Base-by-base conservation (phyloP, 192 early-diverging fungal genomes). In the Coemansia sp. region DNA sequence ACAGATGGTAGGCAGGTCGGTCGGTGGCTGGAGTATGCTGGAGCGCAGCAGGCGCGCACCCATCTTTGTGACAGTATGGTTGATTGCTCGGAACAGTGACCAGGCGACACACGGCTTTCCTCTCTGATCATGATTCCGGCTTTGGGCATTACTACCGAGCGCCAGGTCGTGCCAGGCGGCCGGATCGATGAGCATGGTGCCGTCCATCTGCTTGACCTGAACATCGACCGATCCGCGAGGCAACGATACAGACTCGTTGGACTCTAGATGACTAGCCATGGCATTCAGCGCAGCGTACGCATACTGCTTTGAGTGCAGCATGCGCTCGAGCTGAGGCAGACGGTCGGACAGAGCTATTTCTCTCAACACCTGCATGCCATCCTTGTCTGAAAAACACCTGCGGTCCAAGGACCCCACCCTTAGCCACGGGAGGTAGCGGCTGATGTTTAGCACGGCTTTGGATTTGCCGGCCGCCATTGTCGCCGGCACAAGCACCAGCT, bases 21-120 rank as follows among this genome's bases (percentile, higher is more conserved):
- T 66, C 1, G 45, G 55, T 13, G 91, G 93, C 58, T 92, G 89
- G 14, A 95, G 45, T 9, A 93, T 86, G 61, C 81, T 91, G 26
- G 80, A 77, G 4, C 86, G 80, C 23, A 95, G 71, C 14, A 93
- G 55, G 3, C 89, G 79, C 13, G 80, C 64, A 19, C 68, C 75
- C 58, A 60, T 66, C 34, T 52, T 56, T 22, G 62, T 64, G 15
- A 39, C 38, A 19, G 63, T 73, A 37, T 72, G 58, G 30, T 67
- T 57, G 26, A 68, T 75, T 3, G 62, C 53, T 19, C 46, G 36
- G 15, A 64, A 61, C 10, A 67, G 42, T 10, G 63, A 63, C 33
- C 47, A 49, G 19, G 3, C 7, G 3, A 3, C n/a, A 5, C 5
- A n/a, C 29, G 2, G 4, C 17, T 30, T 13, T 29, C 20, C 41